A percentile compares a stretch with the other conserved stretches of the same genome.
These are phyloP conservation scores for Fomitopsis pulvina DNA, from an alignment of 768 basidiomycete species.

Conservation along the genomic window DNA sequence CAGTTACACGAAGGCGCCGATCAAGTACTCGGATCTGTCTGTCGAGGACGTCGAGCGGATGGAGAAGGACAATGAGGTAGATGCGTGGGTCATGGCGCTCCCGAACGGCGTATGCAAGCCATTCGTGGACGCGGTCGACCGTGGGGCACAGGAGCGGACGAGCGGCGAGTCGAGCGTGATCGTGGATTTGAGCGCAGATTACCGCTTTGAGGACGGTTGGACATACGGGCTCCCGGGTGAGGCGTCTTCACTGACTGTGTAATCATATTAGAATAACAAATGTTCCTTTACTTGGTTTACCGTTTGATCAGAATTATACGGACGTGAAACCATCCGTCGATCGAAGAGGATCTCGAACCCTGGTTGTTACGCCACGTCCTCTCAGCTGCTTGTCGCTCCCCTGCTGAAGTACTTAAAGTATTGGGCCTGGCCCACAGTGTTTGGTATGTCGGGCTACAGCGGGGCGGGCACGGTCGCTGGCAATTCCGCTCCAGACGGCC, in stretches of 20 bases:
- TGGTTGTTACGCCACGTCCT: slow-evolving; percentile 93
- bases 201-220: slow-evolving; percentile 92
- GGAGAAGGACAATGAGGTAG: slow-evolving; percentile 86
- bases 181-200: slow-evolving; percentile 92
- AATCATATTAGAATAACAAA: slow-evolving; percentile 24
- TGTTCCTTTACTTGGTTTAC: slow-evolving; percentile 26
- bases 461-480: slow-evolving; percentile 87
- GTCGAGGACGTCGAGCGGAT: slow-evolving; percentile 74
- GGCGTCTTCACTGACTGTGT: slow-evolving; percentile 37
- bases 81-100: slow-evolving; percentile 98
- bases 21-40: slow-evolving; percentile 80
- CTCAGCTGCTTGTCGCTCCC: slow-evolving; percentile 89
- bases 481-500: slow-evolving; percentile 55
- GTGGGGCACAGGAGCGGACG: slow-evolving; percentile 53
- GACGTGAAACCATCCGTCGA: slow-evolving; percentile 54
- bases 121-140: slow-evolving; percentile 91
- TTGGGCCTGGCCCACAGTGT: slow-evolving; percentile 68
- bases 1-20: slow-evolving; percentile 68
- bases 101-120: slow-evolving; percentile 98
- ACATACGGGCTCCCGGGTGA: slow-evolving; percentile 98
- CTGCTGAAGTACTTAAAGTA: slow-evolving; percentile 65
- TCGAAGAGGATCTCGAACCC: slow-evolving; percentile 94
- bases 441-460: slow-evolving; percentile 91
- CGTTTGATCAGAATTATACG: slow-evolving; percentile 70
- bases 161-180: slow-evolving; percentile 60